Percentiles rank a stretch among this genome's conserved stretches.
Evolutionary conservation across 371 early-diverging fungal genomes (phyloP).

Genomic region (Mortierella polycephala): DNA sequence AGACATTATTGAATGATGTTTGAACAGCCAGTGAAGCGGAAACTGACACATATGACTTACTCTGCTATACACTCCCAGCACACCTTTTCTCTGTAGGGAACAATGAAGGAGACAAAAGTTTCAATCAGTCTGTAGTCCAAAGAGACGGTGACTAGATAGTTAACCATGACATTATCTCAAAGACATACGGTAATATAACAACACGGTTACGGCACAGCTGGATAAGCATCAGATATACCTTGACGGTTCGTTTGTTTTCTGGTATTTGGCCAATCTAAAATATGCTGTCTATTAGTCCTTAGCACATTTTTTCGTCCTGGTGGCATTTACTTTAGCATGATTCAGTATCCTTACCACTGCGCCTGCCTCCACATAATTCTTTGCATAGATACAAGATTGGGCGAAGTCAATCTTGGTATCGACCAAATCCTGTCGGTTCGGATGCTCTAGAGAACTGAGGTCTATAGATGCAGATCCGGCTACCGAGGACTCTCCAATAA

Average conservation of each 20-base stretch:
- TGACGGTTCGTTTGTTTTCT: slow-evolving; percentile 15
- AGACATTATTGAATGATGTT: too few relatives aligned
- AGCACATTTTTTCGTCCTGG: not conserved
- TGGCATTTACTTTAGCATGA: not conserved
- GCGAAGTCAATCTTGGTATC: slow-evolving; percentile 15
- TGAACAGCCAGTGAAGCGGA: too few relatives aligned
- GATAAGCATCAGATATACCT: slow-evolving; percentile 26
- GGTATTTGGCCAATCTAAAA: slow-evolving; percentile 29
- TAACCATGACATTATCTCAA: not conserved
- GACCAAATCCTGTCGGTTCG: not conserved
- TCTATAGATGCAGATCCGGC: not conserved
- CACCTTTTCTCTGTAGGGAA: slow-evolving; percentile 15
- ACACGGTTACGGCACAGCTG: slow-evolving; percentile 11
- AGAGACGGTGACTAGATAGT: not conserved
- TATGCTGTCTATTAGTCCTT: not conserved
- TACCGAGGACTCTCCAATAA: not conserved
- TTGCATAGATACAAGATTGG: slow-evolving; percentile 9
- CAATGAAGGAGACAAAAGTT: too few relatives aligned
- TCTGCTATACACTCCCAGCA: slow-evolving; percentile 39
- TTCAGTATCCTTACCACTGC: slow-evolving; percentile 15
- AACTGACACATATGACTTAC: slow-evolving; percentile 6
- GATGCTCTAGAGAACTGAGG: not conserved
- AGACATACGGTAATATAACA: too few relatives aligned
- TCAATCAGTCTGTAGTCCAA: not conserved
- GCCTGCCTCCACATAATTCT: slow-evolving; percentile 15